Base-by-base conservation (phyloP, 1,284 basidiomycete genomes). In the Pseudozyma hubeiensis region DNA sequence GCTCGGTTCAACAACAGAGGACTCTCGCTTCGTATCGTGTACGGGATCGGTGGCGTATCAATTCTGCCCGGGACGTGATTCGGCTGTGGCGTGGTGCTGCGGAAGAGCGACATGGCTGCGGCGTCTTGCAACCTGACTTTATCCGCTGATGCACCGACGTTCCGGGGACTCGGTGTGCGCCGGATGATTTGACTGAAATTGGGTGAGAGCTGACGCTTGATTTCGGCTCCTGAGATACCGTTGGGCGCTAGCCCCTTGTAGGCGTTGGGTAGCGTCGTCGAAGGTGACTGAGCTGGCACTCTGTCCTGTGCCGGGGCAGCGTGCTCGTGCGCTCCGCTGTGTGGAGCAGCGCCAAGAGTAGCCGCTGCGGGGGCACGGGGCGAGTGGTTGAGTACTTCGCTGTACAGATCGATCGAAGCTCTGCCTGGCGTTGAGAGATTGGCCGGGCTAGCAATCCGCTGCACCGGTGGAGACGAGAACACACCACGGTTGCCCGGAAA, bases 41-140 rank as follows among this genome's bases (percentile, higher is more conserved):
- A 43, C 16, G 13, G 19, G 3, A 54, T 33, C 11, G 69, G 69
- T 14, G 69, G 69, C 2, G 59, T 72, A 24, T 72, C 69, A 53
- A 72, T 66, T 33, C 64, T 47, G 2, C 69, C 69, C 14, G 69
- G 64, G 43, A 72, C 69, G 30, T 60, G 61, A 14, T 34, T 49
- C 7, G 69, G 55, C 46, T 72, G 69, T 14, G 69, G 69, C 30
- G 64, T 66, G 6, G 58, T 41, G 53, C 57, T 61, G 33, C 64
- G 57, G 33, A 69, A 69, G 33, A 69, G 31, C 14, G 62, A 63
- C 65, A 69, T 74, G n/a, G 71, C 71, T 4, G 63, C 65, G 1
- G 71, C 71, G 34, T 74, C 65, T 24, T 69, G 62, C 58, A 64
- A 52, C 37, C 61, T 44, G 13, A 74, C 47, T 49, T 65, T 68